Base-by-base conservation (phyloP, 768 basidiomycete species). In the Tylopilus sp. region DNA sequence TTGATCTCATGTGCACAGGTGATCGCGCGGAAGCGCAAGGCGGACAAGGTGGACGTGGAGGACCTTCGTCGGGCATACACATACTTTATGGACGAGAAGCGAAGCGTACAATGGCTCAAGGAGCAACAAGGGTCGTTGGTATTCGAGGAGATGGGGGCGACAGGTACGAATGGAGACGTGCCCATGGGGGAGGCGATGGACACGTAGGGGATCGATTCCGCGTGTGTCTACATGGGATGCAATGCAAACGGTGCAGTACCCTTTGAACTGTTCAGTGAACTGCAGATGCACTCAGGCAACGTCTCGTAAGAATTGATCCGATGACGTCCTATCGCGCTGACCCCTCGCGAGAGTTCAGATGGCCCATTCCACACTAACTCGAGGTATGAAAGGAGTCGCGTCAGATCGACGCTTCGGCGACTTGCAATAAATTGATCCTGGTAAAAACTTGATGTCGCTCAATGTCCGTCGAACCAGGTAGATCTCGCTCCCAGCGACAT, bases 81-180 rank as follows among this genome's bases (percentile, higher is more conserved):
- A 28, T 93, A 91, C 65, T 96, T 96, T 71, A 87, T 92, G 80
- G 93, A 96, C 66, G 92, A 94, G 72, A 92, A 92, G 71, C 77
- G 92, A 57, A 92, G 90, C 59, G 88, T 93, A 44, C 86, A 94
- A 64, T 96, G 91, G 89, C 66, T 96, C 58, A 88, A 88, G 72
- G 90, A 93, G 60, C 87, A 89, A 65, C 85, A 87, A 58, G 88
- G 87, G 0, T 67, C 75, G 19, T 72, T 91, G 48, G 80, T 91
- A 45, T 89, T 89, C 64, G 87, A 89, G 64, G 88, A 88, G 71
- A 78, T 85, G 47, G 31, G 19, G 2, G 21, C 10, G 5, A 4
- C 4, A 9, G 68, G 61, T 12, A 19, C 31, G 37, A 54, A 48
- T 37, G 72, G 67, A 36, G 76, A 76, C 37, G 69, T 61, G 17